Evolutionary conservation across 164 flowering plant genomes (phyloP).

Genomic region (Dillenia suffruticosa): DNA sequence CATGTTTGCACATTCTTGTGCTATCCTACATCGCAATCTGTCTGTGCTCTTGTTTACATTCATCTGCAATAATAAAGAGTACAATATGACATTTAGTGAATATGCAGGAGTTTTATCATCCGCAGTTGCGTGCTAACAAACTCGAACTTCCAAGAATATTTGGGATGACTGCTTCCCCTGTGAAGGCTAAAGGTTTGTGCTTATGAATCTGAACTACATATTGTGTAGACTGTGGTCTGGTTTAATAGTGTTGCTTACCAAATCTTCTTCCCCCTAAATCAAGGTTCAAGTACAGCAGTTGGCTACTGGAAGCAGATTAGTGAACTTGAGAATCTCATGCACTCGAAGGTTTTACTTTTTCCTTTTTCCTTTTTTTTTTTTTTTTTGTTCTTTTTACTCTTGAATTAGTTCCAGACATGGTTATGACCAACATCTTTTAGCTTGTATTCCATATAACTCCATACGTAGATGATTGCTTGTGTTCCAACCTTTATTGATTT

Average conservation of each 20-base stretch:
- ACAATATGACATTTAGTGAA: no score
- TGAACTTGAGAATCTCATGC: slow-evolving; percentile 65
- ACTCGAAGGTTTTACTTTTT: slow-evolving; percentile 65
- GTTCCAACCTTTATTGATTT: no score
- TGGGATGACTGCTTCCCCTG: slow-evolving; percentile 92
- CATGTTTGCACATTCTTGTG: no score
- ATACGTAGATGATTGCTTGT: no score
- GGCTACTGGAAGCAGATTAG: slow-evolving; percentile 42
- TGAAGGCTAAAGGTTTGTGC: slow-evolving; percentile 65
- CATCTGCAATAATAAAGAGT: no score
- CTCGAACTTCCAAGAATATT: slow-evolving; percentile 66
- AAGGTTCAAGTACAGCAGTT: slow-evolving; percentile 37
- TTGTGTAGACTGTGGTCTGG: not conserved
- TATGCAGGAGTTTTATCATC: slow-evolving; percentile 76
- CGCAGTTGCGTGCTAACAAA: slow-evolving; percentile 15
- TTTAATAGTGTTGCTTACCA: not conserved
- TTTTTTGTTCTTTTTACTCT: not conserved
- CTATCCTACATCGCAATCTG: no score
- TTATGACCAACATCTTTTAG: not conserved
- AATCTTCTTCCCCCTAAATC: slow-evolving; percentile 3
- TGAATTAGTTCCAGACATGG: not conserved
- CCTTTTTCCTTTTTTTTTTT: slow-evolving; percentile 1
- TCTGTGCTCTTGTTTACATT: no score
- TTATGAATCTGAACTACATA: not conserved
- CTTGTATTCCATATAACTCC: no score